Evolutionary conservation across 2,329 filamentous ascomycete species (phyloP).

Genomic region (Zarea fungicola): DNA sequence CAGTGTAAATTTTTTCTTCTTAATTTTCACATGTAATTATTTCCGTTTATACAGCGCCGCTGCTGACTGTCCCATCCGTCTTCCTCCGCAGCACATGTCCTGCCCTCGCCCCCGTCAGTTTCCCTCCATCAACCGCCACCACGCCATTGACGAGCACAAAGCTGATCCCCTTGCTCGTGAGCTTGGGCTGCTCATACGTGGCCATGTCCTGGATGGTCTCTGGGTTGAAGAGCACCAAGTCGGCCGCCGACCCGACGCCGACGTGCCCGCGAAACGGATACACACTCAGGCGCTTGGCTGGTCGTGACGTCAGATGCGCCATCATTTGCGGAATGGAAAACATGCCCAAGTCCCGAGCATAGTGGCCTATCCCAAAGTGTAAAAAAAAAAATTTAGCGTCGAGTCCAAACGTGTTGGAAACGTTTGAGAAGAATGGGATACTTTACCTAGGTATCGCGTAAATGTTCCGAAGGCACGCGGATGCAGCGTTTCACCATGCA

Average conservation of each 20-base stretch:
- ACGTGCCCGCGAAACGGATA: slow-evolving; percentile 20
- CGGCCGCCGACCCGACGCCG: slow-evolving; percentile 20
- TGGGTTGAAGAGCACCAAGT: slow-evolving; percentile 20
- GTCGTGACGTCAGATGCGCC: slow-evolving; percentile 20
- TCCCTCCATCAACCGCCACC: slow-evolving; percentile 19
- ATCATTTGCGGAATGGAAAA: slow-evolving; percentile 19
- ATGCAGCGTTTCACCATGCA: slow-evolving; percentile 21
- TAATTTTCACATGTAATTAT: too few species aligned
- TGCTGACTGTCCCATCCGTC: slow-evolving; percentile 1
- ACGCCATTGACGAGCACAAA: slow-evolving; percentile 21
- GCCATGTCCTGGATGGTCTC: slow-evolving; percentile 18
- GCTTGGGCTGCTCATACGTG: slow-evolving; percentile 19
- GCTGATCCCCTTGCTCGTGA: slow-evolving; percentile 17
- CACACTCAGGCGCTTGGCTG: slow-evolving; percentile 20
- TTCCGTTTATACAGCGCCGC: background rate
- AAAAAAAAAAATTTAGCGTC: background rate
- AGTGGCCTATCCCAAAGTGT: slow-evolving; percentile 15
- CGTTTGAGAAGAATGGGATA: background rate
- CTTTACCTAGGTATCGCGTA: slow-evolving; percentile 19
- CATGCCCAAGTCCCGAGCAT: slow-evolving; percentile 19
- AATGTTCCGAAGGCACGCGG: slow-evolving; percentile 22
- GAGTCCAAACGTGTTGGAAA: too few species aligned
- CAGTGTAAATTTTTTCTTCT: too few species aligned
- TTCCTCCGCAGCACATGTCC: slow-evolving; percentile 17
- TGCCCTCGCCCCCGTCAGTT: slow-evolving; percentile 17